These are phyloP conservation scores for Aureobasidium musti DNA, from an alignment of 2,329 filamentous ascomycete species.

Conservation along the genomic window DNA sequence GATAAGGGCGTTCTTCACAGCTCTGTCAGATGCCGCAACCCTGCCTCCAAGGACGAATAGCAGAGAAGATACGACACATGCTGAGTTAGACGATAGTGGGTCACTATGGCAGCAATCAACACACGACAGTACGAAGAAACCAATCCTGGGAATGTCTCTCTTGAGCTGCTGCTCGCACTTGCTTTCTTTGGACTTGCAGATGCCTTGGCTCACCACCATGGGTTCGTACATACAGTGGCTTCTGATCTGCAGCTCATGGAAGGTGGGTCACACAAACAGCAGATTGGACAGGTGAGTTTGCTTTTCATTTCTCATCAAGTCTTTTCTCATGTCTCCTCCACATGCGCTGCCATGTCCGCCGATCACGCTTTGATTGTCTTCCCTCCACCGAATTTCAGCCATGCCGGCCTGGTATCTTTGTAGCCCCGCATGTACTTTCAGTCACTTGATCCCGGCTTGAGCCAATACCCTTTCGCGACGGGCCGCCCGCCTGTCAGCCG, in stretches of 20 bases:
- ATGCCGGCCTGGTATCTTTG: slow-evolving; percentile 5
- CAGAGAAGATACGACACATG: background rate
- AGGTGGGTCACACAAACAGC: slow-evolving; percentile 71
- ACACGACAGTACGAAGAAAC: slow-evolving; percentile 50
- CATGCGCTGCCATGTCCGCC: slow-evolving; percentile 4
- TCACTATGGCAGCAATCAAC: slow-evolving; percentile 30
- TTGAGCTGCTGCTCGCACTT: slow-evolving; percentile 74
- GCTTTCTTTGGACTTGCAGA: slow-evolving; percentile 72
- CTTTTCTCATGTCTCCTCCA: background rate
- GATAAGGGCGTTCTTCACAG: slow-evolving; percentile 65
- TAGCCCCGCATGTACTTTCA: slow-evolving; percentile 57
- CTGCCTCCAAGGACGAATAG: slow-evolving; percentile 57
- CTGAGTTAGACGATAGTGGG: slow-evolving; percentile 4
- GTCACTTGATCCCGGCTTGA: slow-evolving; percentile 61
- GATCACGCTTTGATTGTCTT: slow-evolving; percentile 21
- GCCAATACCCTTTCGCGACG: slow-evolving; percentile 37
- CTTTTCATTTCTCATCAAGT: slow-evolving; percentile 13
- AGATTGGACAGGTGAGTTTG: slow-evolving; percentile 84
- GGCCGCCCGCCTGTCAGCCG: slow-evolving; percentile 32
- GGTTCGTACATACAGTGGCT: slow-evolving; percentile 75
- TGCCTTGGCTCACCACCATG: slow-evolving; percentile 85
- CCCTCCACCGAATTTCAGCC: slow-evolving; percentile 14
- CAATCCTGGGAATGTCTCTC: slow-evolving; percentile 73
- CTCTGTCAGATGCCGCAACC: slow-evolving; percentile 67
- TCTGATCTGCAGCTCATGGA: slow-evolving; percentile 71